Conservation (phyloP, 495 filamentous ascomycete species). For the Lepidopterella palustris region DNA sequence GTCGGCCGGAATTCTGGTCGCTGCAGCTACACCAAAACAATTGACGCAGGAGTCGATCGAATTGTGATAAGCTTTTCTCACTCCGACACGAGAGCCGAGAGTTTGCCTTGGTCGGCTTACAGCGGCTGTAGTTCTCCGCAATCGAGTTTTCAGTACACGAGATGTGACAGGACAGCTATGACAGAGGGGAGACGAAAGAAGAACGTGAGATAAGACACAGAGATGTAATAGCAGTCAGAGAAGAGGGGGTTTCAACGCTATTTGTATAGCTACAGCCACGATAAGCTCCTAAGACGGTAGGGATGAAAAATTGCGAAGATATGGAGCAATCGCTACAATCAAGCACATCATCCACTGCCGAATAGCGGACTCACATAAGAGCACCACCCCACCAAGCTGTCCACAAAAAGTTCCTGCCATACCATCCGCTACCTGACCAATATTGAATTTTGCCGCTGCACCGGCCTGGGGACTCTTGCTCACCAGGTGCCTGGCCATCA, state of each 20-base stretch:
- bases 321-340: constrained; percentile 26
- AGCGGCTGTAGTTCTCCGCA: not conserved
- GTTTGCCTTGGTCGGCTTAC: not conserved
- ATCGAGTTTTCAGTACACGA: too few species aligned
- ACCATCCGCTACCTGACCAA: not conserved
- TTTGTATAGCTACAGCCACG: not conserved
- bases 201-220: not conserved
- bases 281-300: constrained; percentile 7
- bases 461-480: not conserved
- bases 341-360: constrained; percentile 28
- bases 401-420: not conserved
- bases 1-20: not conserved
- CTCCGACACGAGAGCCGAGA: not conserved
- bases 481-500: constrained; percentile 15
- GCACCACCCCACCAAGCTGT: constrained; percentile 12
- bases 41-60: not conserved
- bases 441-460: constrained; percentile 21
- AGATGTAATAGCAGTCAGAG: not conserved
- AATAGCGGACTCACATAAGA: constrained; percentile 2
- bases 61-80: constrained; percentile 1
- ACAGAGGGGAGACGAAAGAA: not conserved
- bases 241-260: not conserved
- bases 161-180: too few species aligned
- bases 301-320: constrained; percentile 20
- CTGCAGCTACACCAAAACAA: not conserved